Conservation (phyloP, 306 rosid genomes). For the Quercus rubra region DNA sequence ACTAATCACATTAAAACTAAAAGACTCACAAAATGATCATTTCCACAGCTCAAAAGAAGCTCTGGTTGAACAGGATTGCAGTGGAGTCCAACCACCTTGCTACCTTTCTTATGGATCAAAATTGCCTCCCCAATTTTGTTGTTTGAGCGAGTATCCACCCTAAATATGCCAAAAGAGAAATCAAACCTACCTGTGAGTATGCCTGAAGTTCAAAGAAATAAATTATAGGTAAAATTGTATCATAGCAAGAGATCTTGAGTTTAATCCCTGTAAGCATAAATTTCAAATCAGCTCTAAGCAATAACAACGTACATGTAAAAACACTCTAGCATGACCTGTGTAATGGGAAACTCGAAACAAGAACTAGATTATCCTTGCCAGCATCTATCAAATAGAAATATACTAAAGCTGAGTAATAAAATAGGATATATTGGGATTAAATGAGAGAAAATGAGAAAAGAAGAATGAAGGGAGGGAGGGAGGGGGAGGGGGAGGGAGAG, state of each 20-base stretch:
- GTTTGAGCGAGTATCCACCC: constrained; percentile 80
- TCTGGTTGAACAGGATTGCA: constrained; percentile 95
- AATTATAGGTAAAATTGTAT: not conserved
- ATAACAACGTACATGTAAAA: not conserved
- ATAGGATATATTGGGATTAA: too few species aligned
- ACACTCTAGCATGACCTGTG: not conserved
- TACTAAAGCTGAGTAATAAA: not conserved
- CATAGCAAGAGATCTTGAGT: too few species aligned
- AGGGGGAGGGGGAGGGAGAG: too few species aligned
- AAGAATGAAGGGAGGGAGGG: too few species aligned
- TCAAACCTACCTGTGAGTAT: not conserved
- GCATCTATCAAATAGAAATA: not conserved
- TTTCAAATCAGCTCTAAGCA: not conserved
- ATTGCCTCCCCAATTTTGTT: constrained; percentile 51
- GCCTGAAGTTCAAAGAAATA: not conserved
- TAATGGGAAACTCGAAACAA: not conserved
- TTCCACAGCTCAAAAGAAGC: constrained; percentile 86
- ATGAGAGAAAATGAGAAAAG: too few species aligned
- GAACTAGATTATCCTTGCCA: not conserved
- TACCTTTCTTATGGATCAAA: constrained; percentile 87
- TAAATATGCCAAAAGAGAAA: constrained; percentile 23
- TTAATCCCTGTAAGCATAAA: too few species aligned
- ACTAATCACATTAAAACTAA: constrained; percentile 1
- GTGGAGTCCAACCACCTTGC: constrained; percentile 86
- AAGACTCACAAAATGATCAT: constrained; percentile 86